These are phyloP conservation scores for Pouteria glomerata DNA, from an alignment of 148 eudicot species.

Conservation along the genomic window DNA sequence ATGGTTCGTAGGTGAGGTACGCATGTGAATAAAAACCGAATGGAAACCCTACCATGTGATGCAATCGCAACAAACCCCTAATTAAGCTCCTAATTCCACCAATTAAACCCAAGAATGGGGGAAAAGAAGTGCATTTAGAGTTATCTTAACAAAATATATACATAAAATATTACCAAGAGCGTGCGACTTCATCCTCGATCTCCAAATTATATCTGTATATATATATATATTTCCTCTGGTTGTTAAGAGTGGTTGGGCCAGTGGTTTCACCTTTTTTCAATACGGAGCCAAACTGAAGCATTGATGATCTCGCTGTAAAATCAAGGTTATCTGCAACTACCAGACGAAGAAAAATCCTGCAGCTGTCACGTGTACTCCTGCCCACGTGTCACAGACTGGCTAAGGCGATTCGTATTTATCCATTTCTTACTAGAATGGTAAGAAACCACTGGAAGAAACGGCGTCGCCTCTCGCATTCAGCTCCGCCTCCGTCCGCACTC, in stretches of 20 bases:
- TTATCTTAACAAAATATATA: no score
- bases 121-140: no score
- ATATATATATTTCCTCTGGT: no score
- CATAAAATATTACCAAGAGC: no score
- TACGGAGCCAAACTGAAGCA: neutral
- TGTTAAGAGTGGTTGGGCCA: neutral
- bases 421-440: neutral
- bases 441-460: constrained; percentile 6
- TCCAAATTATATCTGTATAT: no score
- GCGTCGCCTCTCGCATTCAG: neutral
- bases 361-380: neutral
- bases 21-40: no score
- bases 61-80: no score
- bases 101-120: no score
- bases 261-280: neutral
- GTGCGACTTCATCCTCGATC: no score
- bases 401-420: neutral
- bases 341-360: neutral
- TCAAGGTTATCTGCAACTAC: neutral
- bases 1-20: no score
- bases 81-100: no score
- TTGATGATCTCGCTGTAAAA: neutral
- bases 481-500: neutral
- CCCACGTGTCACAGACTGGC: neutral
- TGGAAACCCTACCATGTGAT: no score